Evolutionary conservation across 768 basidiomycete species (phyloP).

Genomic region (Rhizopogon vulgaris): DNA sequence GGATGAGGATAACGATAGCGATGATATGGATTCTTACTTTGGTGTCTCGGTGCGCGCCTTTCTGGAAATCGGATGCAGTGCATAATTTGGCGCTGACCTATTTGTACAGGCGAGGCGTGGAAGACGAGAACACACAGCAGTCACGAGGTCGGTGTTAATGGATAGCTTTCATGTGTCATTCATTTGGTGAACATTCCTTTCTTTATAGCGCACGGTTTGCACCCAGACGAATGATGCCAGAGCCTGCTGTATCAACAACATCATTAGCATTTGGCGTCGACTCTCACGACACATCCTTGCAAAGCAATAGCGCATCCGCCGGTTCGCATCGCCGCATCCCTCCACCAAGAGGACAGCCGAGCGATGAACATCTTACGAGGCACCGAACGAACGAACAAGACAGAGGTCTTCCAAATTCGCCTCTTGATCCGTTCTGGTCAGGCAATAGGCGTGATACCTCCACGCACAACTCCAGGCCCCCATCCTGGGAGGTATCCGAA

Average conservation of each 20-base stretch:
- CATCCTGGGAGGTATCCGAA: neutral
- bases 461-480: neutral
- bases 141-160: neutral
- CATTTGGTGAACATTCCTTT: neutral
- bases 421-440: neutral
- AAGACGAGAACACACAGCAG: neutral
- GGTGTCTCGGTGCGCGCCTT: neutral
- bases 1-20: conserved; percentile 1
- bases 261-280: neutral
- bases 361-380: neutral
- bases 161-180: neutral
- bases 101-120: neutral
- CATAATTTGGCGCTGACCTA: neutral
- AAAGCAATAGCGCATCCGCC: neutral
- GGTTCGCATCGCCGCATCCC: neutral
- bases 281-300: neutral
- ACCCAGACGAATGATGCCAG: neutral
- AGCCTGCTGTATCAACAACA: neutral
- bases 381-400: neutral
- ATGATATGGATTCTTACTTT: conserved; percentile 1
- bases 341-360: neutral
- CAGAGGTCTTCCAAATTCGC: neutral
- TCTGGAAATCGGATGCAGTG: neutral
- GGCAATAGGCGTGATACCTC: neutral
- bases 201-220: neutral